A percentile compares a stretch with the other conserved stretches of the same genome.
These are phyloP conservation scores for Podaxis sp. DNA, from an alignment of 768 basidiomycete genomes.

Conservation along the genomic window DNA sequence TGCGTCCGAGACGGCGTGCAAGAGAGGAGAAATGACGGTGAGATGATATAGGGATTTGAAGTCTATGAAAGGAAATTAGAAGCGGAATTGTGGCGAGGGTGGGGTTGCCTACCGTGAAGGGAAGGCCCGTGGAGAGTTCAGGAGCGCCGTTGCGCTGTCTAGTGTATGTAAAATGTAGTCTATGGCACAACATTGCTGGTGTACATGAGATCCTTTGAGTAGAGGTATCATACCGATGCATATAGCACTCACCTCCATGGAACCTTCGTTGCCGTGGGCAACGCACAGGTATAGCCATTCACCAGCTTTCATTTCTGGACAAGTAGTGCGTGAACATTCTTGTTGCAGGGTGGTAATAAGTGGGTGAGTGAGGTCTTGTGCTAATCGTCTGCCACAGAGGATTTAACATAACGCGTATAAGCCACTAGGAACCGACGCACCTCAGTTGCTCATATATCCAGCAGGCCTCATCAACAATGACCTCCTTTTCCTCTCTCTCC, in stretches of 20 bases:
- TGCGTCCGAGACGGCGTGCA: constrained; percentile 86
- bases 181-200: constrained; percentile 91
- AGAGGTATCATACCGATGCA: not conserved
- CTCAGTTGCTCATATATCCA: constrained; percentile 73
- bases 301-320: constrained; percentile 98
- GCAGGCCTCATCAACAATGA: constrained; percentile 72
- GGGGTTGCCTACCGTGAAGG: constrained; percentile 67
- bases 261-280: constrained; percentile 85
- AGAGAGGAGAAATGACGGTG: constrained; percentile 87
- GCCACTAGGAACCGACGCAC: constrained; percentile 21
- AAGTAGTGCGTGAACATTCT: constrained; percentile 80
- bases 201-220: not conserved
- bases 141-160: constrained; percentile 87
- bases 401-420: not conserved
- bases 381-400: constrained; percentile 63
- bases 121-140: constrained; percentile 89
- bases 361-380: constrained; percentile 83
- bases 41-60: constrained; percentile 78
- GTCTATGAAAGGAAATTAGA: constrained; percentile 34
- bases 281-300: constrained; percentile 98
- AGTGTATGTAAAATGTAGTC: constrained; percentile 94
- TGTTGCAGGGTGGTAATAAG: constrained; percentile 81
- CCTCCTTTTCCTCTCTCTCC: constrained; percentile 34
- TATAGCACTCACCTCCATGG: constrained; percentile 65
- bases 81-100: not conserved